phyloP scores from a whole-genome alignment of 2,329 filamentous ascomycete genomes.

The Purpureocillium lavendulum region DNA sequence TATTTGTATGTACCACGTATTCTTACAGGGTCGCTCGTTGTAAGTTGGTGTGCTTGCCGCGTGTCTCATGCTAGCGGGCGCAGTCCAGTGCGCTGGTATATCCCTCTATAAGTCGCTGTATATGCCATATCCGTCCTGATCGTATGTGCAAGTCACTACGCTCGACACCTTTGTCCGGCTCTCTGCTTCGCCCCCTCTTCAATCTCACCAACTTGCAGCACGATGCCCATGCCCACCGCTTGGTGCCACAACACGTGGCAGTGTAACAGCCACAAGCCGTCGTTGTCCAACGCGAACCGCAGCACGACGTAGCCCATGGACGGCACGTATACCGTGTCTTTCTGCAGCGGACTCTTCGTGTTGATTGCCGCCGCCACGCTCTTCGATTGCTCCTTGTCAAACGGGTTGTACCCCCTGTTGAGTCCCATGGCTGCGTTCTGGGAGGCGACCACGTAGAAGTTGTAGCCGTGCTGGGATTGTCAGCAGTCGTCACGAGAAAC shows the following conservation, averaged over 20 bases:
- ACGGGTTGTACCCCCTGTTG: constrained; percentile 9
- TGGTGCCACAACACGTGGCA: constrained; percentile 27
- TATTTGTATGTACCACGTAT: no score
- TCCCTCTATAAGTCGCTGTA: no score
- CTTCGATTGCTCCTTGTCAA: constrained; percentile 3
- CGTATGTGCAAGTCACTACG: constrained; percentile 4
- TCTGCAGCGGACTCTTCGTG: constrained; percentile 17
- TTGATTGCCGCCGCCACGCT: constrained; percentile 1
- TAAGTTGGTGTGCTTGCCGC: no score
- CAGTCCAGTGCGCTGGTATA: no score
- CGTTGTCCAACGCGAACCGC: constrained; percentile 24
- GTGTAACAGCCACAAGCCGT: constrained; percentile 28
- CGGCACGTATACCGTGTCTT: constrained; percentile 22
- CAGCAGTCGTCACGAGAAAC: background rate
- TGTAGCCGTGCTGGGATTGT: constrained; percentile 11
- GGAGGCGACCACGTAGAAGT: constrained; percentile 9
- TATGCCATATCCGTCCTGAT: no score
- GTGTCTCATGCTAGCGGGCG: no score
- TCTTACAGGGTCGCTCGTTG: no score
- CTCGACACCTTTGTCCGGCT: background rate
- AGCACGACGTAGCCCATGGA: constrained; percentile 24
- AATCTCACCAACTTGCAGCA: constrained; percentile 7
- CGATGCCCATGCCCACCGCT: constrained; percentile 22
- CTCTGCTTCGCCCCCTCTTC: background rate
- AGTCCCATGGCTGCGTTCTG: constrained; percentile 1